These are phyloP conservation scores for Obelidium mucronatum DNA, from an alignment of 192 early-diverging fungal genomes.

Conservation along the genomic window DNA sequence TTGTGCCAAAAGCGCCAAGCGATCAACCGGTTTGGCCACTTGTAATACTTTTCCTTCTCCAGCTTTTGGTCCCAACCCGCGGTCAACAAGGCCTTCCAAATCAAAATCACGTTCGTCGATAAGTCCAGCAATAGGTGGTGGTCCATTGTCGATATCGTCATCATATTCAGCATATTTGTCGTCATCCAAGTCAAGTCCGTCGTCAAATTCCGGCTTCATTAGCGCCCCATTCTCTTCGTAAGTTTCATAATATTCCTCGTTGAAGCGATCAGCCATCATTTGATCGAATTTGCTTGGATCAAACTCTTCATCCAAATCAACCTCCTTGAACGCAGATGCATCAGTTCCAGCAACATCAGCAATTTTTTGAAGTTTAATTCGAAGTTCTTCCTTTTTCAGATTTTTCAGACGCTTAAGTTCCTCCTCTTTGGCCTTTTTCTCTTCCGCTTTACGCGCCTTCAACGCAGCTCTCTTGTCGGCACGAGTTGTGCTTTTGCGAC, in stretches of 20 bases:
- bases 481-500: constrained; percentile 83
- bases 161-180: constrained; percentile 42
- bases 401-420: constrained; percentile 94
- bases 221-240: constrained; percentile 33
- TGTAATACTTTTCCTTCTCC: constrained; percentile 31
- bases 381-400: constrained; percentile 87
- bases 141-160: constrained; percentile 32
- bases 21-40: constrained; percentile 20
- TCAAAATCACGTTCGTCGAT: constrained; percentile 34
- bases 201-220: constrained; percentile 86
- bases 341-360: constrained; percentile 74
- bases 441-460: constrained; percentile 76
- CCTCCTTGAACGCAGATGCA: constrained; percentile 72
- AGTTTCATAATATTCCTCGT: constrained; percentile 71
- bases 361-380: constrained; percentile 82
- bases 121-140: constrained; percentile 17
- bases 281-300: constrained; percentile 85
- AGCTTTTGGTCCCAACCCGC: constrained; percentile 19
- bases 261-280: constrained; percentile 84
- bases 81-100: constrained; percentile 25
- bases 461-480: constrained; percentile 74
- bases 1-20: constrained; percentile 10
- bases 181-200: constrained; percentile 70
- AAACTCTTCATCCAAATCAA: constrained; percentile 93
- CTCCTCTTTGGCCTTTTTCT: constrained; percentile 75